These are phyloP conservation scores for Salix suchowensis DNA, from an alignment of 345 rosid genomes.

Conservation along the genomic window DNA sequence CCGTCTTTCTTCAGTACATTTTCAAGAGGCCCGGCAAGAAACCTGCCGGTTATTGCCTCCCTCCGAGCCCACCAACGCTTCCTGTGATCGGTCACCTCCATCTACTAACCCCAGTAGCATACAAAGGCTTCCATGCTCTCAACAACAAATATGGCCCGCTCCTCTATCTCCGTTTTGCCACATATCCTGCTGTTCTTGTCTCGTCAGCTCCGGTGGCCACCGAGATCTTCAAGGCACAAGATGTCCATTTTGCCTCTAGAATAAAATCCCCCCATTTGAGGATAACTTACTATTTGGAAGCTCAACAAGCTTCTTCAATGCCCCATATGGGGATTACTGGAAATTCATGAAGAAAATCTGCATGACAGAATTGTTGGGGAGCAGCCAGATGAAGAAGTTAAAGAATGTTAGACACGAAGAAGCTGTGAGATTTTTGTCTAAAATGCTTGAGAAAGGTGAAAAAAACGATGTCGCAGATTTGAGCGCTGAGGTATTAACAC, in stretches of 20 bases:
- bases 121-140: slow-evolving; percentile 28
- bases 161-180: not conserved
- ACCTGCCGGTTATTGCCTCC: slow-evolving; percentile 14
- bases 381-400: slow-evolving; percentile 8
- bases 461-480: slow-evolving; percentile 19
- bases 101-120: slow-evolving; percentile 19
- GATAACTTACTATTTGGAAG: slow-evolving; percentile 24
- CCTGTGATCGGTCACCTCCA: slow-evolving; percentile 47
- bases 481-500: not conserved
- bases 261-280: slow-evolving; percentile 14
- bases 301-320: slow-evolving; percentile 21
- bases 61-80: slow-evolving; percentile 40
- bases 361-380: slow-evolving; percentile 15
- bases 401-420: slow-evolving; percentile 10
- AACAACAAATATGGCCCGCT: not conserved
- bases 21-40: not conserved
- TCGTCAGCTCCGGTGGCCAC: not conserved
- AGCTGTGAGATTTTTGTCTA: slow-evolving; percentile 2
- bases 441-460: not conserved
- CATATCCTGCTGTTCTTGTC: not conserved
- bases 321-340: slow-evolving; percentile 46
- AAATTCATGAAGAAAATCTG: slow-evolving; percentile 43
- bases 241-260: slow-evolving; percentile 21
- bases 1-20: not conserved
- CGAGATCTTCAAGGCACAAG: slow-evolving; percentile 12